Conservation (phyloP, 192 early-diverging fungal species). For the Coemansia aciculifera region DNA sequence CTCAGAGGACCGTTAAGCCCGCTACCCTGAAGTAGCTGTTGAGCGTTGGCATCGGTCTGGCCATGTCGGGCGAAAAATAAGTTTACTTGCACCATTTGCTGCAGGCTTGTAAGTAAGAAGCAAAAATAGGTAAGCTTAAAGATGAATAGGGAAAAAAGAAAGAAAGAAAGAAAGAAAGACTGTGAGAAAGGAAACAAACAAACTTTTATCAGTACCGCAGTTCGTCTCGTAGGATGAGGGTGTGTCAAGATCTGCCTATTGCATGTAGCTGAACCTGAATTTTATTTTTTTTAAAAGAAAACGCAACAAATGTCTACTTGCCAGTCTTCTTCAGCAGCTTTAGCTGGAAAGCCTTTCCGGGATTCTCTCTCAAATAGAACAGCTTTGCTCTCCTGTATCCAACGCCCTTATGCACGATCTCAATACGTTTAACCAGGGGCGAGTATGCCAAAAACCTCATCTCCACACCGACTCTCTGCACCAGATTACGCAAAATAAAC, state of each 20-base stretch:
- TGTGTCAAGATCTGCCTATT: neutral
- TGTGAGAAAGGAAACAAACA: neutral
- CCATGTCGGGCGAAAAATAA: conserved; percentile 47
- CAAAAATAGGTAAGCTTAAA: neutral
- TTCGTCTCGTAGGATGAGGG: no score
- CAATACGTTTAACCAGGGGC: conserved; percentile 72
- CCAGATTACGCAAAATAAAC: conserved; percentile 76
- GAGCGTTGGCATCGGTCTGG: conserved; percentile 45
- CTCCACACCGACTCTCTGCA: conserved; percentile 76
- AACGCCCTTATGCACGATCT: conserved; percentile 63
- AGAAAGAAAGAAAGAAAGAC: neutral
- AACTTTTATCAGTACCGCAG: neutral
- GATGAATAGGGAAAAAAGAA: neutral
- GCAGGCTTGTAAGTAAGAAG: neutral
- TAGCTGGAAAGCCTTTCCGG: conserved; percentile 69
- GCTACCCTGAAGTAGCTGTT: conserved; percentile 35
- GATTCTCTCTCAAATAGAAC: conserved; percentile 75
- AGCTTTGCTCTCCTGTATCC: conserved; percentile 72
- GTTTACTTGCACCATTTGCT: conserved; percentile 18
- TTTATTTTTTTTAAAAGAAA: conserved; percentile 1
- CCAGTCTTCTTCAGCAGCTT: conserved; percentile 44
- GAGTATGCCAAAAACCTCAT: conserved; percentile 73
- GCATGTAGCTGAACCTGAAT: neutral
- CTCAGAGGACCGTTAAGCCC: conserved; percentile 35
- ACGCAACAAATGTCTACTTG: conserved; percentile 9